These are phyloP conservation scores for Leccinum subtestaceum DNA, from an alignment of 768 basidiomycete species.

Conservation along the genomic window DNA sequence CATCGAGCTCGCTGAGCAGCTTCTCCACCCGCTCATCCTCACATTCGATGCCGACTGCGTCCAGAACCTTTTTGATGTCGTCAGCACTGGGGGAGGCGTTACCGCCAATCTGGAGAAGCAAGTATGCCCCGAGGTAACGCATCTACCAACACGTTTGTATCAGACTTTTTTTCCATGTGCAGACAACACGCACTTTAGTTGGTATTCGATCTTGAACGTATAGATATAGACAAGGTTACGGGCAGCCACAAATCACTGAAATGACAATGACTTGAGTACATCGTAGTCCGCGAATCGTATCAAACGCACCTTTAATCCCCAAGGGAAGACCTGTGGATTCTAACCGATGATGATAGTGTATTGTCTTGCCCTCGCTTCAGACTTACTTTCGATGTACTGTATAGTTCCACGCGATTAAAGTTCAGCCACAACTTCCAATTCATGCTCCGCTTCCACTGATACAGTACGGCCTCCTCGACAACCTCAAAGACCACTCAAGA, in stretches of 20 bases:
- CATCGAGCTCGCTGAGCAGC: conserved; percentile 86
- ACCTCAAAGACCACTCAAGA: conserved; percentile 26
- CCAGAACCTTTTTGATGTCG: conserved; percentile 87
- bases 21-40: conserved; percentile 78
- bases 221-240: conserved; percentile 41
- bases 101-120: conserved; percentile 94
- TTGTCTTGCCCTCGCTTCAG: neutral
- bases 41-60: conserved; percentile 81
- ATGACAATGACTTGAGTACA: conserved; percentile 12
- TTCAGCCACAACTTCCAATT: conserved; percentile 43
- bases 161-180: neutral
- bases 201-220: conserved; percentile 28
- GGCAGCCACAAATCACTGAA: conserved; percentile 91
- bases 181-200: conserved; percentile 42
- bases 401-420: conserved; percentile 54
- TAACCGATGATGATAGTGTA: conserved; percentile 59
- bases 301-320: conserved; percentile 72
- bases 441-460: conserved; percentile 21
- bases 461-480: conserved; percentile 18
- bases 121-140: conserved; percentile 94
- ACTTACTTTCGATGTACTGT: conserved; percentile 41
- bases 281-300: neutral
- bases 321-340: conserved; percentile 93
- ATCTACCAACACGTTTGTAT: conserved; percentile 45
- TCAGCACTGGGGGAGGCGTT: conserved; percentile 81